Evolutionary conservation across 805 yeast species (phyloP).

Genomic region (Cyberlindnera petersonii): DNA sequence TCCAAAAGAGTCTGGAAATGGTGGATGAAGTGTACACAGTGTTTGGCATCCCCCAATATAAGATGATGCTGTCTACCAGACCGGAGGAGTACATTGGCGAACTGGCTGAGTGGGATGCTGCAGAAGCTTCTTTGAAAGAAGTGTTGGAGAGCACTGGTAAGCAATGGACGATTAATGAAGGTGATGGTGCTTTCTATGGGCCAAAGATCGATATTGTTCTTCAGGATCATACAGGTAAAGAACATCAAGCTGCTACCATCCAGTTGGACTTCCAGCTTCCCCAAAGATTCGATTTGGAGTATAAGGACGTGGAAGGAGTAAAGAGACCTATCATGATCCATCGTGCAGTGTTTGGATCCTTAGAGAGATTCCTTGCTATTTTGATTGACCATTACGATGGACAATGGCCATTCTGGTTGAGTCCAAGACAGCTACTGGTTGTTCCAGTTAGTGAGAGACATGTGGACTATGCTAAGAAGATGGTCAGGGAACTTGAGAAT

Average conservation of each 20-base stretch:
- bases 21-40: constrained; percentile 74
- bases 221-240: constrained; percentile 72
- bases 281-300: constrained; percentile 70
- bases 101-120: constrained; percentile 71
- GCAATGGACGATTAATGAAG: constrained; percentile 70
- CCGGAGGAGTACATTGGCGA: constrained; percentile 83
- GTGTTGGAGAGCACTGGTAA: constrained; percentile 55
- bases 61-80: constrained; percentile 76
- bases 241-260: constrained; percentile 92
- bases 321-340: constrained; percentile 91
- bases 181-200: constrained; percentile 97
- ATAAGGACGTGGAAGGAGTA: constrained; percentile 46
- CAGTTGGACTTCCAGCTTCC: constrained; percentile 96
- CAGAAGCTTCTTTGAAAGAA: constrained; percentile 61
- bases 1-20: constrained; percentile 63
- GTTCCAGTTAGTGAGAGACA: constrained; percentile 75
- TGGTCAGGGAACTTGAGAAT: constrained; percentile 43
- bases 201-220: constrained; percentile 90
- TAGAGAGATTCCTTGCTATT: constrained; percentile 89
- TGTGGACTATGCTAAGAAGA: constrained; percentile 45
- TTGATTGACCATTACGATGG: constrained; percentile 88
- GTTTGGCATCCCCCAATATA: constrained; percentile 40
- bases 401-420: constrained; percentile 97
- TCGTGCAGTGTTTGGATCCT: constrained; percentile 91
- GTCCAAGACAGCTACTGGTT: constrained; percentile 84